Evolutionary conservation across 768 basidiomycete genomes (phyloP).

Genomic region (Mycena epipterygia): DNA sequence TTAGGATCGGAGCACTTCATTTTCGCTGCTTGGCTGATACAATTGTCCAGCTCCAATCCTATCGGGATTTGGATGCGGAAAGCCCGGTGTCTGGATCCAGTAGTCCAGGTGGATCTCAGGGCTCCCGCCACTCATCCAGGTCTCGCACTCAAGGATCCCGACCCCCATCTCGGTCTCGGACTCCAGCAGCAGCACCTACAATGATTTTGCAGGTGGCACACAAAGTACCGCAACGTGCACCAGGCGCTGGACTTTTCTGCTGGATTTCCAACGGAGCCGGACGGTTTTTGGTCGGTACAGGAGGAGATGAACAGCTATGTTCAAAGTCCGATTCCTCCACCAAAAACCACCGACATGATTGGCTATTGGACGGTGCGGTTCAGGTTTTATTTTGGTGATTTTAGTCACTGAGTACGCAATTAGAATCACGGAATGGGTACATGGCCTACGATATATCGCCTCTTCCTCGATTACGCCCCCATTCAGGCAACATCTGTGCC

Average conservation of each 20-base stretch:
- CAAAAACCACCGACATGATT: constrained; percentile 11
- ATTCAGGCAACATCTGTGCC: constrained; percentile 21
- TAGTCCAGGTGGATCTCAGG: constrained; percentile 12
- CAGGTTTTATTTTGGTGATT: constrained; percentile 9
- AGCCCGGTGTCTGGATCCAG: constrained; percentile 16
- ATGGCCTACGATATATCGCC: constrained; percentile 14
- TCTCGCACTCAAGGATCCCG: constrained; percentile 16
- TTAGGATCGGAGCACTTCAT: constrained; percentile 14
- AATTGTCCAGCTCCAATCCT: constrained; percentile 17
- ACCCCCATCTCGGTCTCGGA: constrained; percentile 15
- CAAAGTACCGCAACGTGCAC: constrained; percentile 19
- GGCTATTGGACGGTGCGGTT: too few relatives aligned
- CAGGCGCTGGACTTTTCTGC: constrained; percentile 19
- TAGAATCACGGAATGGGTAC: constrained; percentile 15
- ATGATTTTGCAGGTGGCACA: constrained; percentile 19
- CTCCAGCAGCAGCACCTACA: constrained; percentile 20
- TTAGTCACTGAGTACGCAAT: constrained; percentile 9
- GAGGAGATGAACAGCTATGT: constrained; percentile 16
- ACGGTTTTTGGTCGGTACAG: constrained; percentile 13
- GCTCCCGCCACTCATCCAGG: constrained; percentile 14
- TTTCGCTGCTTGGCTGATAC: constrained; percentile 16
- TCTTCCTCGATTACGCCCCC: constrained; percentile 16
- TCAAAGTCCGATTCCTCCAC: constrained; percentile 19
- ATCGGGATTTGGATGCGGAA: constrained; percentile 17
- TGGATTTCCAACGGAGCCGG: constrained; percentile 14